A percentile compares a stretch with the other conserved stretches of the same genome.
These are phyloP conservation scores for Stagonosporopsis cucurbitacearum DNA, from an alignment of 2,329 filamentous ascomycete genomes.

Conservation along the genomic window DNA sequence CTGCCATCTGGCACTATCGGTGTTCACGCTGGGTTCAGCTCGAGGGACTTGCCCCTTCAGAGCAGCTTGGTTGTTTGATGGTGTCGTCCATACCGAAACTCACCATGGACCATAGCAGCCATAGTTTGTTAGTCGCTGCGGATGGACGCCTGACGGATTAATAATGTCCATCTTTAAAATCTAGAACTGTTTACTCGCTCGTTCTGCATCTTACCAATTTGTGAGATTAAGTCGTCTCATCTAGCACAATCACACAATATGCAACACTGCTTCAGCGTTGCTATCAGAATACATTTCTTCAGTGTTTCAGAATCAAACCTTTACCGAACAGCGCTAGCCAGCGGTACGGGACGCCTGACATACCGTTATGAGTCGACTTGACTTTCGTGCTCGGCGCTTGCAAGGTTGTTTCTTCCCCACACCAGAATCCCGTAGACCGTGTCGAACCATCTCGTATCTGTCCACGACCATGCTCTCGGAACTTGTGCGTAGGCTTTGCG, in stretches of 20 bases:
- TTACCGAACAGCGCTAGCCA: not conserved
- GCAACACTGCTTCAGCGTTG: not conserved
- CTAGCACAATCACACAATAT: too few relatives aligned
- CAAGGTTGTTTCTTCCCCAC: slow-evolving; percentile 3
- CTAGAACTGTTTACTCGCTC: too few relatives aligned
- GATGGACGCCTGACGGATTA: too few relatives aligned
- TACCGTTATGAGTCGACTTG: slow-evolving; percentile 1
- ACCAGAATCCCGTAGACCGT: not conserved
- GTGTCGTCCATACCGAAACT: too few relatives aligned
- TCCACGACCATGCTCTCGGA: not conserved
- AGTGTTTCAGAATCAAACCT: not conserved
- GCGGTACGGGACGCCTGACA: slow-evolving; percentile 7
- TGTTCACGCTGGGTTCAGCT: slow-evolving; percentile 39
- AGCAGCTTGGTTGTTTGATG: not conserved
- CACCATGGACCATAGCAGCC: too few relatives aligned
- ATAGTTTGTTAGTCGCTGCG: not conserved
- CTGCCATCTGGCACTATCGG: slow-evolving; percentile 33
- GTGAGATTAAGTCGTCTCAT: not conserved
- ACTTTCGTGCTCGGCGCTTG: not conserved
- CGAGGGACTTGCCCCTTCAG: slow-evolving; percentile 24
- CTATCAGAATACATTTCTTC: not conserved
- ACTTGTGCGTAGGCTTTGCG: too few relatives aligned
- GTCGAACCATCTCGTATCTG: slow-evolving; percentile 5
- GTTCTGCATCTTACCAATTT: not conserved
- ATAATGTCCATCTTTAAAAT: too few relatives aligned